Evolutionary conservation across 2,329 filamentous ascomycete genomes (phyloP).

Genomic region (Mycogone perniciosa): DNA sequence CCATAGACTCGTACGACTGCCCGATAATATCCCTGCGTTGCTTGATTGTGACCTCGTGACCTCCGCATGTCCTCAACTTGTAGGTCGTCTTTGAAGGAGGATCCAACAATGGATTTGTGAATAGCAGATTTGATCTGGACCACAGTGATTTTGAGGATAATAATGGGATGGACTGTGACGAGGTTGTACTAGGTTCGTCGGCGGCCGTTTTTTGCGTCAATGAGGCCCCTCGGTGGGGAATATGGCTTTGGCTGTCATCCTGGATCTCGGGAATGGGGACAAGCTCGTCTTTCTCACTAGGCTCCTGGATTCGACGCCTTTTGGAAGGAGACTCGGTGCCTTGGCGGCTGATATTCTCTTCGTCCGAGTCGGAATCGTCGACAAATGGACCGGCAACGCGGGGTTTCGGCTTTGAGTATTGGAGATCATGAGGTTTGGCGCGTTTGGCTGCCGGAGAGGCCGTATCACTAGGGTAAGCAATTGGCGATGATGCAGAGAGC

Average conservation of each 20-base stretch:
- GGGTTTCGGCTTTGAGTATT: constrained; percentile 28
- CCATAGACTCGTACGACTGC: constrained; percentile 58
- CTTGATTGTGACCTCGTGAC: constrained; percentile 49
- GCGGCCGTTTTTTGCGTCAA: not conserved
- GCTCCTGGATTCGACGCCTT: constrained; percentile 26
- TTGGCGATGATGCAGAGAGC: constrained; percentile 54
- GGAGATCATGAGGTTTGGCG: constrained; percentile 29
- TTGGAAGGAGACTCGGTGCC: constrained; percentile 21
- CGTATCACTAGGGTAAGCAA: constrained; percentile 49
- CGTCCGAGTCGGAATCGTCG: constrained; percentile 32
- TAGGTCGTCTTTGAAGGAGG: constrained; percentile 27
- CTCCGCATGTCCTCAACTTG: constrained; percentile 49
- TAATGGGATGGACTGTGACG: not conserved
- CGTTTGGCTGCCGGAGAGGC: constrained; percentile 30
- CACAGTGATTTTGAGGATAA: constrained; percentile 13
- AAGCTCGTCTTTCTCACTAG: constrained; percentile 5
- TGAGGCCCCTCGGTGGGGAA: not conserved
- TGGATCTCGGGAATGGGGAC: not conserved
- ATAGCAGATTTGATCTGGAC: constrained; percentile 20
- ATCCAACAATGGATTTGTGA: constrained; percentile 23
- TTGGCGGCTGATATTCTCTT: constrained; percentile 15
- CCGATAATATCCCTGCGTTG: constrained; percentile 42
- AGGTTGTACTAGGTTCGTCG: not conserved
- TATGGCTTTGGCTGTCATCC: constrained; percentile 5
- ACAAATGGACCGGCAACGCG: constrained; percentile 33